Conservation (phyloP, 805 yeast genomes). For the Nakazawaea wickerhamii region DNA sequence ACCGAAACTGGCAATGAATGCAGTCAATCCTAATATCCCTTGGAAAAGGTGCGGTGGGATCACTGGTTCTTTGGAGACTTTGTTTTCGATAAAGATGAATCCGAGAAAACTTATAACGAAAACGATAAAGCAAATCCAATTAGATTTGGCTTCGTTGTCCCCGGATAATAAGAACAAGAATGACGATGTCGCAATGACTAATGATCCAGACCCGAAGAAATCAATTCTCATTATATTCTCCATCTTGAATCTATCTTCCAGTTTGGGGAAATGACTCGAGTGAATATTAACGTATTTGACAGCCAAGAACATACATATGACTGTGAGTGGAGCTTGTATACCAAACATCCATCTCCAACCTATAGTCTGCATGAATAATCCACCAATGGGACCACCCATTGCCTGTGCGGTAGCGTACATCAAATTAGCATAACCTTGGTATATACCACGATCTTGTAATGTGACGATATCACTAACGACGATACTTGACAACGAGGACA, state of each 20-base stretch:
- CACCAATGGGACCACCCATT: constrained; percentile 40
- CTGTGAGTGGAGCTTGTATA: constrained; percentile 33
- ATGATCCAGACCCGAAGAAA: constrained; percentile 33
- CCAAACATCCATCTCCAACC: constrained; percentile 44
- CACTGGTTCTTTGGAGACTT: constrained; percentile 31
- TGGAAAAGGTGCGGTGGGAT: constrained; percentile 34
- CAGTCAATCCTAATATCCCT: constrained; percentile 34
- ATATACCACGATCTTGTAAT: constrained; percentile 45
- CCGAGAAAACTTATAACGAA: constrained; percentile 14
- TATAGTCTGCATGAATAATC: constrained; percentile 29
- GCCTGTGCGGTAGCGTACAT: constrained; percentile 34
- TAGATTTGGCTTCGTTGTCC: neutral
- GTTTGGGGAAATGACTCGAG: constrained; percentile 23
- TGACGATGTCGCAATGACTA: constrained; percentile 29
- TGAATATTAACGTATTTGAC: constrained; percentile 29
- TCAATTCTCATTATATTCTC: constrained; percentile 33
- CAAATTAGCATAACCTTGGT: constrained; percentile 43
- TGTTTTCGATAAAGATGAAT: constrained; percentile 30
- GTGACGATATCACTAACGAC: constrained; percentile 53
- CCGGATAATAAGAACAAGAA: constrained; percentile 30
- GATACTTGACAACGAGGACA: constrained; percentile 44
- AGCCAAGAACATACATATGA: constrained; percentile 22
- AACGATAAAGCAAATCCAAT: neutral
- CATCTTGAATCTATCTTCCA: constrained; percentile 24
- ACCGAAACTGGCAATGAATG: constrained; percentile 31